Evolutionary conservation across 2,329 filamentous ascomycete species (phyloP), one percentile per base, ranked within the genome.

Genomic region (Talaromyces albobiverticillius): DNA sequence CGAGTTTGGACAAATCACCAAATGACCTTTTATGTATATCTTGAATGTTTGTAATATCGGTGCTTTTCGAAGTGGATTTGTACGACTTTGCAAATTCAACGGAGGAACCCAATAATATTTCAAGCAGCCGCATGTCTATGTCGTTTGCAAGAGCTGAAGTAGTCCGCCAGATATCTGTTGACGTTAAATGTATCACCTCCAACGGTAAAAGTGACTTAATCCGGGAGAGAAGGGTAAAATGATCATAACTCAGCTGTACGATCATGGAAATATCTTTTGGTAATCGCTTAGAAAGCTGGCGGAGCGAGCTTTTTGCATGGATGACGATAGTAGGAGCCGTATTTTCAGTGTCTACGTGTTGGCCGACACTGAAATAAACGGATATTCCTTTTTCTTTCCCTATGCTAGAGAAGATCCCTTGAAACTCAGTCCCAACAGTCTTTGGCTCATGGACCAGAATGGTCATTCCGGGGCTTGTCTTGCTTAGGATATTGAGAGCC

Each of bases 1-100:
- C 53, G 3, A 75, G 61, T 0, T 74, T 54, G 1, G 46, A 49
- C 0, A 74, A 2, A 70, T 63, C 18, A 65, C 62, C 71, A 74
- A n/a, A 71, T 74, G 1, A 75, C 22, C 11, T 43, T 13, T 43
- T 25, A 16, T 16, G 41, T 16, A 43, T 9, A 7, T 7, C 2
- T 23, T 43, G 41, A 43, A 25, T 25, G 20, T 22, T 22, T 5
- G 25, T 25, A n/a, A 25, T n/a, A 25, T 43, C 22, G 13, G 25
- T 3, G 5, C 20, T 14, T n/a, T 43, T 43, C 18, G 20, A 25
- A 20, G 41, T n/a, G 3, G 22, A 2, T 1, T 9, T n/a, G 6
- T n/a, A 25, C 7, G 22, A 13, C 18, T 26, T 43, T 14, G 41
- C 22, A 43, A 43, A 43, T 14, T 25, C 10, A 8, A 43, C 5